These are phyloP conservation scores for Lipomyces lipofer DNA, from an alignment of 805 yeast species.

Conservation along the genomic window DNA sequence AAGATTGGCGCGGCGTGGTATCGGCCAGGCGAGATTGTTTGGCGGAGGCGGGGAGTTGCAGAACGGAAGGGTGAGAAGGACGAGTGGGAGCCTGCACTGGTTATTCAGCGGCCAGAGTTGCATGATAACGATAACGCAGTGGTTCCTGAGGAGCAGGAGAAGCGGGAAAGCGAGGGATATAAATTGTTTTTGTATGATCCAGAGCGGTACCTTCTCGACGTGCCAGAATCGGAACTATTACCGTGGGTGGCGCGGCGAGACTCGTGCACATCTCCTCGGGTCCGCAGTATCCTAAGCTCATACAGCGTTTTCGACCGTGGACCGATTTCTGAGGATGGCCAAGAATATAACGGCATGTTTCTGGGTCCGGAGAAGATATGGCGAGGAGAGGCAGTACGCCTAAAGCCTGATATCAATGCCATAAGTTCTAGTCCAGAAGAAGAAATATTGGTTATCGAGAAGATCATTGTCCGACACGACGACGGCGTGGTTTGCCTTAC, in stretches of 20 bases:
- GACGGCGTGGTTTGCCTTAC: neutral
- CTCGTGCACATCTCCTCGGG: neutral
- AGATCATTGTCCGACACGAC: neutral
- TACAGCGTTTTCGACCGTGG: conserved; percentile 16
- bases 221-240: conserved; percentile 4
- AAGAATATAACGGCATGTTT: conserved; percentile 18
- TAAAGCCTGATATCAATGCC: conserved; percentile 12
- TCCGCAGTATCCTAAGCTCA: conserved; percentile 3
- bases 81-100: conserved; percentile 14
- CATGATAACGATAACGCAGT: conserved; percentile 9
- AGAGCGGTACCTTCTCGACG: conserved; percentile 1
- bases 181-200: conserved; percentile 4
- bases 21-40: conserved; percentile 26
- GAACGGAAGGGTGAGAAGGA: neutral
- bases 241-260: conserved; percentile 21
- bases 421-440: neutral
- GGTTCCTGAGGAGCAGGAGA: neutral
- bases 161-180: conserved; percentile 8
- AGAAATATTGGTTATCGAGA: conserved; percentile 19
- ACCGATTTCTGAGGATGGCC: neutral
- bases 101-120: conserved; percentile 12
- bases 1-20: conserved; percentile 16
- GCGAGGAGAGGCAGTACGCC: conserved; percentile 23
- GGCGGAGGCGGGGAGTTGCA: conserved; percentile 5
- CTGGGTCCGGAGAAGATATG: conserved; percentile 30